A percentile compares a stretch with the other conserved stretches of the same genome.
These are phyloP conservation scores for Crepidotus variabilis DNA, from an alignment of 768 basidiomycete genomes.

Conservation along the genomic window DNA sequence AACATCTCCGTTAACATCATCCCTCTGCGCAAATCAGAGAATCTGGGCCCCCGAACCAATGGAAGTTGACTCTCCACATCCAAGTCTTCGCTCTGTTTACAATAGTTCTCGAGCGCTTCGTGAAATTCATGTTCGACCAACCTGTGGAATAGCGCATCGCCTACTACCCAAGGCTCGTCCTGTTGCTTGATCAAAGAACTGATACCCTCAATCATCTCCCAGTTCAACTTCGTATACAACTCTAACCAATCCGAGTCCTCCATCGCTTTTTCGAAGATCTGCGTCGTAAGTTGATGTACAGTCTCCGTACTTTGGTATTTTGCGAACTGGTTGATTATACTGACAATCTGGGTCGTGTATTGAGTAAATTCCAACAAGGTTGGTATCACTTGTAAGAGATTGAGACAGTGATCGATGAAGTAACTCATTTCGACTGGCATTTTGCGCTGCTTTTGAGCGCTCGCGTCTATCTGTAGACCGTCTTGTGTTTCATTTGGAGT, in stretches of 20 bases:
- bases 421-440: too few species aligned
- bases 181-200: neutral
- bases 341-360: too few species aligned
- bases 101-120: neutral
- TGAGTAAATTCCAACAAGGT: too few species aligned
- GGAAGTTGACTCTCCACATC: too few species aligned
- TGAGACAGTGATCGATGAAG: too few species aligned
- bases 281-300: neutral
- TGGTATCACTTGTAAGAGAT: too few species aligned
- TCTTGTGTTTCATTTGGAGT: too few species aligned
- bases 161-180: neutral
- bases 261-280: neutral
- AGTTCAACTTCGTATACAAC: neutral
- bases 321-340: neutral
- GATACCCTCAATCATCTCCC: neutral
- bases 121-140: neutral
- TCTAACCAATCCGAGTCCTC: neutral
- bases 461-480: too few species aligned
- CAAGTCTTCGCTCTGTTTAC: too few species aligned
- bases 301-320: neutral
- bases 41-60: neutral
- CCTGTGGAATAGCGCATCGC: neutral
- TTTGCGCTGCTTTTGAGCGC: too few species aligned
- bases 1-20: neutral
- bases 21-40: neutral